Conservation (phyloP, 2,329 filamentous ascomycete genomes). For the Trichothecium roseum region DNA sequence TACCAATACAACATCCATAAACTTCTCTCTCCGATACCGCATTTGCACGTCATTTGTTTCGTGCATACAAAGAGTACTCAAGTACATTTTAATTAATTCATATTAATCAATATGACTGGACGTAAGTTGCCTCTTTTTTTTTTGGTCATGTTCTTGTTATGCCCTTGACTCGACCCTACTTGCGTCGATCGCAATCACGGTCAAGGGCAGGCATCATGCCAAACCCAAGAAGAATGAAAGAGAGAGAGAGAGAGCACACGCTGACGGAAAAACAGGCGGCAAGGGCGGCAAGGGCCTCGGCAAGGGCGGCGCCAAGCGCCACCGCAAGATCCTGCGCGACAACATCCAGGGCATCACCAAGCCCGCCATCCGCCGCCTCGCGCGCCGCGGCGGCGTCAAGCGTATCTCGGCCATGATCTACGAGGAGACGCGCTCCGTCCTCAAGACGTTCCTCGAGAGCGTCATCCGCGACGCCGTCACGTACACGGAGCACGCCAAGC, state of each 20-base stretch:
- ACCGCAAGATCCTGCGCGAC: slow-evolving; percentile 98
- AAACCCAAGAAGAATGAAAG: no score
- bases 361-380: slow-evolving; percentile 96
- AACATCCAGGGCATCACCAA: slow-evolving; percentile 99
- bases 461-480: slow-evolving; percentile 70
- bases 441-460: slow-evolving; percentile 69
- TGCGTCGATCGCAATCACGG: not conserved
- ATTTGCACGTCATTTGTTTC: slow-evolving; percentile 1
- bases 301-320: slow-evolving; percentile 97
- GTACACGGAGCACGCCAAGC: slow-evolving; percentile 73
- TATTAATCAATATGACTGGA: slow-evolving; percentile 56
- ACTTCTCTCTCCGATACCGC: not conserved
- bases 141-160: slow-evolving; percentile 4
- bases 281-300: slow-evolving; percentile 97
- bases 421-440: slow-evolving; percentile 67
- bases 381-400: slow-evolving; percentile 99
- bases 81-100: slow-evolving; percentile 13
- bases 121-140: slow-evolving; percentile 40
- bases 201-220: not conserved
- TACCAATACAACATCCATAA: no score
- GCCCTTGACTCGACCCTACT: not conserved
- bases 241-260: no score
- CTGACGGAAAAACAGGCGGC: slow-evolving; percentile 50
- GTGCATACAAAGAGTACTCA: not conserved
- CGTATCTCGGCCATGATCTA: slow-evolving; percentile 96